Evolutionary conservation across 352 stramenopile species (phyloP).

Genomic region (Pythium sukuiense): DNA sequence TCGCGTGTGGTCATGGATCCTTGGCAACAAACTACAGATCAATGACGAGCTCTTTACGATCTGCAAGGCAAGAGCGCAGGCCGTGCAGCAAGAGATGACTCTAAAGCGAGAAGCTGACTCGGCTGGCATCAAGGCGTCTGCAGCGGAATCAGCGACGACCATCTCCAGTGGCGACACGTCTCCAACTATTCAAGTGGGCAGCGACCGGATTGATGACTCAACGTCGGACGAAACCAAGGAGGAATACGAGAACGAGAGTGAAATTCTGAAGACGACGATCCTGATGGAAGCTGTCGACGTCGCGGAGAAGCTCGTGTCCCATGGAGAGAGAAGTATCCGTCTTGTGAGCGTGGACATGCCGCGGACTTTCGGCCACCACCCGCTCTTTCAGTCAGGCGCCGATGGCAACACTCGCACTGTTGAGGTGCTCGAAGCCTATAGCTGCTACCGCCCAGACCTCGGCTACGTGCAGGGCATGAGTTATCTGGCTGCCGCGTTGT

Average conservation of each 20-base stretch:
- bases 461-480: conserved; percentile 89
- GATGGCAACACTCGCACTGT: conserved; percentile 73
- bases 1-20: conserved; percentile 74
- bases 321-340: conserved; percentile 80
- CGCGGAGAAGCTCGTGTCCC: conserved; percentile 78
- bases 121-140: conserved; percentile 15
- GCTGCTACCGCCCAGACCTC: conserved; percentile 83
- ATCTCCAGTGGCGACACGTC: conserved; percentile 21
- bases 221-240: neutral
- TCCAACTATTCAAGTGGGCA: conserved; percentile 6
- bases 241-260: conserved; percentile 1
- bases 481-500: conserved; percentile 81
- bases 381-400: conserved; percentile 71
- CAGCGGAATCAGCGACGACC: conserved; percentile 13
- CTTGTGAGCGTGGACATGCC: conserved; percentile 86
- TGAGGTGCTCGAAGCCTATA: conserved; percentile 84
- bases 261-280: conserved; percentile 33
- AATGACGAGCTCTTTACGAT: conserved; percentile 87
- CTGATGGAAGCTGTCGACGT: conserved; percentile 72
- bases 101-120: conserved; percentile 60
- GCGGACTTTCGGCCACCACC: conserved; percentile 80
- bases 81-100: conserved; percentile 74
- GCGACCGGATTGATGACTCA: conserved; percentile 9
- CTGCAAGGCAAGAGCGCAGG: conserved; percentile 70
- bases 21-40: conserved; percentile 83